Conservation (phyloP, 495 filamentous ascomycete species). For the Penicillium mononematosum region DNA sequence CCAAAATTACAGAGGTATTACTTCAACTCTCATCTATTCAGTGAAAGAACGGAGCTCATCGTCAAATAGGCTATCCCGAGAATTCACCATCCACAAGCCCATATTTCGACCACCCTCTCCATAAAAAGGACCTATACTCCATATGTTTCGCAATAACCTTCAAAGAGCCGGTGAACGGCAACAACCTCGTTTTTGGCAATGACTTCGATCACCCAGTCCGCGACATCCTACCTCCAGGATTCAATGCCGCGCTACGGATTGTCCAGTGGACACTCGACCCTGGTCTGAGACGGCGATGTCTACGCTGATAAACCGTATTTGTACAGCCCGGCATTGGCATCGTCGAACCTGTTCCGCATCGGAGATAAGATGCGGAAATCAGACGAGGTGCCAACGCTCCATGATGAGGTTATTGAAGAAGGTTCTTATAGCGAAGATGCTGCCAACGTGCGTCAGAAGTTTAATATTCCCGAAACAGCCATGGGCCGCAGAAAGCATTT, state of each 20-base stretch:
- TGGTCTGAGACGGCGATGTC: constrained; percentile 77
- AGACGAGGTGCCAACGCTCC: constrained; percentile 20
- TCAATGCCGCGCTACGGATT: constrained; percentile 73
- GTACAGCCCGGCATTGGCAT: constrained; percentile 72
- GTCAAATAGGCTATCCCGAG: constrained; percentile 56
- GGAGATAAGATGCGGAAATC: constrained; percentile 46
- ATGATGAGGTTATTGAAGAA: constrained; percentile 59
- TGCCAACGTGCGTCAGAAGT: constrained; percentile 40
- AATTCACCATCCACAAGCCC: constrained; percentile 56
- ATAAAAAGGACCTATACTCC: constrained; percentile 75
- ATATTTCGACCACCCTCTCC: constrained; percentile 72
- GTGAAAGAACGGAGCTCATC: constrained; percentile 20
- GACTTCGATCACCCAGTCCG: constrained; percentile 88
- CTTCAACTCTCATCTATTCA: constrained; percentile 2
- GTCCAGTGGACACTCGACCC: constrained; percentile 88
- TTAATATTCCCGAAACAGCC: constrained; percentile 52
- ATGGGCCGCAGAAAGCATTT: constrained; percentile 65
- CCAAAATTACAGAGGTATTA: constrained; percentile 55
- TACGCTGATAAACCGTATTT: constrained; percentile 84
- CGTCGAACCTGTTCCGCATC: constrained; percentile 69
- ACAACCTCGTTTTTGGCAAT: constrained; percentile 84
- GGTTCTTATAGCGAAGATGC: constrained; percentile 63
- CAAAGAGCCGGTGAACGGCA: constrained; percentile 61
- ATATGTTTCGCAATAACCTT: constrained; percentile 75
- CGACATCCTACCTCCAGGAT: constrained; percentile 81